phyloP scores from a whole-genome alignment of 2,329 filamentous ascomycete genomes.

The Penicillium sclerotigenum region DNA sequence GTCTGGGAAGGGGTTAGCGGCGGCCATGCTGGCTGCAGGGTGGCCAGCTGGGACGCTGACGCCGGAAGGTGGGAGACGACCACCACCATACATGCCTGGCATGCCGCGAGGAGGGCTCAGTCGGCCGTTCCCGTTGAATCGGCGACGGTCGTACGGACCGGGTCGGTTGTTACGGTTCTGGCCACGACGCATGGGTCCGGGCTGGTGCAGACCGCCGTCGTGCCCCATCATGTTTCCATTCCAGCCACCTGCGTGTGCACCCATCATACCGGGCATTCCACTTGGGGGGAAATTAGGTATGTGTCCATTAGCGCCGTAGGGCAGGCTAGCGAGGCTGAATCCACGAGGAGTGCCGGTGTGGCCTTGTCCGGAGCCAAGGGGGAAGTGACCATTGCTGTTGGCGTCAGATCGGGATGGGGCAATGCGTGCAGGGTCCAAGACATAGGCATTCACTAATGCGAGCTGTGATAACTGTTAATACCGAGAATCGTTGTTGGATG shows the following conservation, averaged over 20 bases:
- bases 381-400: slow-evolving; percentile 94
- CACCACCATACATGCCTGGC: slow-evolving; percentile 33
- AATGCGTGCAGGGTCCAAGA: slow-evolving; percentile 90
- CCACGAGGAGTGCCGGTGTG: slow-evolving; percentile 83
- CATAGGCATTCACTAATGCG: slow-evolving; percentile 87
- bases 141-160: slow-evolving; percentile 71
- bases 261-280: slow-evolving; percentile 34
- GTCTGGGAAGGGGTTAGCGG: slow-evolving; percentile 45
- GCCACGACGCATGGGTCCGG: slow-evolving; percentile 67
- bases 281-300: slow-evolving; percentile 28
- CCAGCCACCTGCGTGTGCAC: slow-evolving; percentile 30
- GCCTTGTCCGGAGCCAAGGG: slow-evolving; percentile 70
- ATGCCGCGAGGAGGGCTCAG: slow-evolving; percentile 42
- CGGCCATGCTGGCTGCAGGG: slow-evolving; percentile 40
- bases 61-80: slow-evolving; percentile 31
- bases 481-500: not conserved
- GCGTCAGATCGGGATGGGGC: slow-evolving; percentile 89
- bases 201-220: slow-evolving; percentile 50
- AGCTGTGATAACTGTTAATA: slow-evolving; percentile 54
- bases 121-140: slow-evolving; percentile 47
- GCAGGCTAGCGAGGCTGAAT: slow-evolving; percentile 75
- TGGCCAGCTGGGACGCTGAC: slow-evolving; percentile 39
- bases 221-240: slow-evolving; percentile 31
- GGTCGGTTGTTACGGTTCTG: slow-evolving; percentile 61
- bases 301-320: slow-evolving; percentile 44